Percentiles rank a stretch among this genome's conserved stretches.
Evolutionary conservation across 2,329 filamentous ascomycete species (phyloP).

Genomic region (Alternaria ethzedia): DNA sequence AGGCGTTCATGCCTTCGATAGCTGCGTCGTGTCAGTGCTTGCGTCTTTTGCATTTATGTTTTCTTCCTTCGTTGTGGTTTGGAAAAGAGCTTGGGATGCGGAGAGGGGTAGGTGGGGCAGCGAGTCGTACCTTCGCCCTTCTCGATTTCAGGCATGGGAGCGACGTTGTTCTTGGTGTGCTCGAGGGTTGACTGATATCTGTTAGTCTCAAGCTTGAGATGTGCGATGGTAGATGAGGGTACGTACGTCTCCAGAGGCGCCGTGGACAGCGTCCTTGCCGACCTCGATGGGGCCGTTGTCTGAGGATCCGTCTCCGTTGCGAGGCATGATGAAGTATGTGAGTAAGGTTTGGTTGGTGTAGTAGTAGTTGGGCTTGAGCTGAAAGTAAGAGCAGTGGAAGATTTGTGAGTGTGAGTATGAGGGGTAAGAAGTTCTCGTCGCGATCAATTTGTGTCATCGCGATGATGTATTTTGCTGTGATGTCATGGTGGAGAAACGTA

Average conservation of each 20-base stretch:
- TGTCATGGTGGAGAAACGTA: slow-evolving; percentile 15
- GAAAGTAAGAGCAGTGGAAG: neutral
- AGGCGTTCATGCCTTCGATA: slow-evolving; percentile 44
- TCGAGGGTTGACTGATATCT: slow-evolving; percentile 35
- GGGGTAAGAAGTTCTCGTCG: neutral
- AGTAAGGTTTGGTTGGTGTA: neutral
- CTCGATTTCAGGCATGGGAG: slow-evolving; percentile 47
- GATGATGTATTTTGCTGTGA: slow-evolving; percentile 10
- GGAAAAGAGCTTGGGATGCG: neutral
- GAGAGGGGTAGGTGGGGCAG: neutral
- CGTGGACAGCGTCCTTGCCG: slow-evolving; percentile 44
- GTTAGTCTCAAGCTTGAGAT: neutral
- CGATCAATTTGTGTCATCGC: neutral
- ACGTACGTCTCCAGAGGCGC: slow-evolving; percentile 43
- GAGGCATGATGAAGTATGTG: slow-evolving; percentile 44
- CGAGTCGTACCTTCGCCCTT: slow-evolving; percentile 44
- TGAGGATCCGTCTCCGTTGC: slow-evolving; percentile 49
- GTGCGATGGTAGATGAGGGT: neutral
- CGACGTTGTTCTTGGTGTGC: slow-evolving; percentile 49
- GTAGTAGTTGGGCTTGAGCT: neutral
- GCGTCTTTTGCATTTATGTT: neutral
- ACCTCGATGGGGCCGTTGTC: slow-evolving; percentile 50
- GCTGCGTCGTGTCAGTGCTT: slow-evolving; percentile 16
- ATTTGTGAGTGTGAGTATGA: neutral
- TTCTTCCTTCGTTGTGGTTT: slow-evolving; percentile 1